Conservation (phyloP, 768 basidiomycete genomes). For the Galerina sulciceps region DNA sequence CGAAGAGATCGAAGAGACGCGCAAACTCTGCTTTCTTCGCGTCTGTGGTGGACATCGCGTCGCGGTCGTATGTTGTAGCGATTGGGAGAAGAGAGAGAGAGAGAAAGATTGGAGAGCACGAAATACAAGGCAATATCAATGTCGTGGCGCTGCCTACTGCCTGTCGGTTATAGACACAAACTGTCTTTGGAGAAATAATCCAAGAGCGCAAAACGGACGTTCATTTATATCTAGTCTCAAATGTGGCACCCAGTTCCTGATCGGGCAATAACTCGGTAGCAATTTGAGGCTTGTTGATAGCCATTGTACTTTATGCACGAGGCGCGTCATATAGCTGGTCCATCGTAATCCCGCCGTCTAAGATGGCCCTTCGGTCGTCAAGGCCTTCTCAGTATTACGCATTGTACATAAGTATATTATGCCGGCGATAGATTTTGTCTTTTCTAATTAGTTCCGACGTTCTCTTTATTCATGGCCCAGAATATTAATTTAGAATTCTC, state of each 20-base stretch:
- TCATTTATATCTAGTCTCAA: slow-evolving; percentile 1
- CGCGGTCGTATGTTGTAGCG: not conserved
- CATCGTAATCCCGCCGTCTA: not conserved
- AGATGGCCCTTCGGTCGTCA: not conserved
- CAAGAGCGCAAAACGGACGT: not conserved
- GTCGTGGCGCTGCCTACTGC: no score
- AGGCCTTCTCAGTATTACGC: not conserved
- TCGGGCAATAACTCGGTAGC: not conserved
- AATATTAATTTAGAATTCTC: not conserved
- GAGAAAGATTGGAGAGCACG: not conserved
- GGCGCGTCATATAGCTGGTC: not conserved
- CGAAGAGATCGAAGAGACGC: slow-evolving; percentile 56
- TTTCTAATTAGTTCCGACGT: no score
- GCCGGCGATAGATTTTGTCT: no score
- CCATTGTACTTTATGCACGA: slow-evolving; percentile 7
- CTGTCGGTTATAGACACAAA: no score
- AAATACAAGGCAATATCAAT: not conserved
- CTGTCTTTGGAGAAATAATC: no score
- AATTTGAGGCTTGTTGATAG: not conserved
- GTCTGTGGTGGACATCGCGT: slow-evolving; percentile 23
- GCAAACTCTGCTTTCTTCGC: slow-evolving; percentile 56
- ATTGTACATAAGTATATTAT: no score
- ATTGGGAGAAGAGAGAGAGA: not conserved
- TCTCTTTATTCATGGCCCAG: no score
- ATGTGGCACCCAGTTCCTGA: slow-evolving; percentile 1